A percentile compares a stretch with the other conserved stretches of the same genome.
phyloP scores from a whole-genome alignment of 805 yeast genomes.

The Ogataea ramenticola region DNA sequence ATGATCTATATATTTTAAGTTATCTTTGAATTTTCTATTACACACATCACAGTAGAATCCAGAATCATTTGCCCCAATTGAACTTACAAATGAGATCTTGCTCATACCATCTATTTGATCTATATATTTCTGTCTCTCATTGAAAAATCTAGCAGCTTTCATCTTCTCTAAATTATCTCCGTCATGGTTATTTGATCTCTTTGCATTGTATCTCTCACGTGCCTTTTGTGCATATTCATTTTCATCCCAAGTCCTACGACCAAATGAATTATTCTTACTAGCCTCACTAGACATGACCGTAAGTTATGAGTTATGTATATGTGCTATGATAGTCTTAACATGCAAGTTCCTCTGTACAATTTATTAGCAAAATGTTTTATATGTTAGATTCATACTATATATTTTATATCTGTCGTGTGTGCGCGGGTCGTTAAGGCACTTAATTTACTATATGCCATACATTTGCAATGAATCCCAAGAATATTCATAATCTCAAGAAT shows the following conservation, averaged over 20 bases:
- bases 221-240: conserved; percentile 54
- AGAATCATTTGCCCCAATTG: conserved; percentile 38
- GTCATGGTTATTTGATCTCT: conserved; percentile 9
- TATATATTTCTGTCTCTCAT: conserved; percentile 15
- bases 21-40: conserved; percentile 74
- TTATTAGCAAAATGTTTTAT: too few relatives aligned
- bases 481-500: too few relatives aligned
- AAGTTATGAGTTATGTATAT: not conserved
- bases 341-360: too few relatives aligned
- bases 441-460: too few relatives aligned
- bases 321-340: too few relatives aligned
- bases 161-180: conserved; percentile 4
- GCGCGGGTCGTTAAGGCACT: too few relatives aligned
- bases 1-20: conserved; percentile 76
- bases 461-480: too few relatives aligned
- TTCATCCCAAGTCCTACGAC: conserved; percentile 68
- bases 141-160: conserved; percentile 15
- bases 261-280: conserved; percentile 22
- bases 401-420: too few relatives aligned
- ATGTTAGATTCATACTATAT: too few relatives aligned
- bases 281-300: not conserved
- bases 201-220: conserved; percentile 14
- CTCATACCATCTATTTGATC: conserved; percentile 17
- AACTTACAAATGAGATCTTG: conserved; percentile 17
- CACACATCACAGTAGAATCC: conserved; percentile 86